Base-by-base conservation (phyloP, 2,329 filamentous ascomycete species). In the Colletotrichum tropicicola region DNA sequence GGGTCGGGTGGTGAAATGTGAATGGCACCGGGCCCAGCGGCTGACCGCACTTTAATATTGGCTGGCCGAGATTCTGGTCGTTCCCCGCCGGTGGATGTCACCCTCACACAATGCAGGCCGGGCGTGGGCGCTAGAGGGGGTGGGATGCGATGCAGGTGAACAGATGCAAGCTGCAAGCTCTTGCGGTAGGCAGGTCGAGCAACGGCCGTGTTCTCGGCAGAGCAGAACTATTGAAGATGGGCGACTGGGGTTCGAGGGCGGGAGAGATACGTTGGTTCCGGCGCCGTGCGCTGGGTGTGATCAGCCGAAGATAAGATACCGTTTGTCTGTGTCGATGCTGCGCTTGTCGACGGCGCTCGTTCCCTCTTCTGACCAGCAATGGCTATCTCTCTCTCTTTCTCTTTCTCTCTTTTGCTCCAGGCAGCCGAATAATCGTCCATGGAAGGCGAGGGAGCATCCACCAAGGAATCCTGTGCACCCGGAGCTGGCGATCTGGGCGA, bases 41-140 rank as follows among this genome's bases (percentile, higher is more conserved):
- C 72, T 79, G 83, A 78, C 74, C 73, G 77, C 72, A 75, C 75
- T 76, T 78, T 80, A 78, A 86, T 85, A 87, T 87, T 87, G 85
- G 84, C 78, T 80, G 80, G 74, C 63, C 70, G 64, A 57, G 65
- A 70, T 60, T 71, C 73, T 73, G 74, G 73, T 71, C 70, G 72
- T 74, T 75, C 77, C 75, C 77, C 75, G 75, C 74, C 76, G 72
- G 72, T 77, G 75, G 73, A 78, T 75, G 77, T 76, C 72, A 68
- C 64, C 67, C 49, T 76, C 72, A 68, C 64, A 68, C 49, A 57
- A 60, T 53, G 68, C 69, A 73, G 65, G 67, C 56, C 59, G 63
- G 62, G 69, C 69, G 69, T 69, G 68, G 69, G 69, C 70, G 72
- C 72, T 72, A 71, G 68, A 70, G 68, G 67, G 69, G 66, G 55